Evolutionary conservation across 2,329 filamentous ascomycete genomes (phyloP).

Genomic region (Cytospora schulzeri): DNA sequence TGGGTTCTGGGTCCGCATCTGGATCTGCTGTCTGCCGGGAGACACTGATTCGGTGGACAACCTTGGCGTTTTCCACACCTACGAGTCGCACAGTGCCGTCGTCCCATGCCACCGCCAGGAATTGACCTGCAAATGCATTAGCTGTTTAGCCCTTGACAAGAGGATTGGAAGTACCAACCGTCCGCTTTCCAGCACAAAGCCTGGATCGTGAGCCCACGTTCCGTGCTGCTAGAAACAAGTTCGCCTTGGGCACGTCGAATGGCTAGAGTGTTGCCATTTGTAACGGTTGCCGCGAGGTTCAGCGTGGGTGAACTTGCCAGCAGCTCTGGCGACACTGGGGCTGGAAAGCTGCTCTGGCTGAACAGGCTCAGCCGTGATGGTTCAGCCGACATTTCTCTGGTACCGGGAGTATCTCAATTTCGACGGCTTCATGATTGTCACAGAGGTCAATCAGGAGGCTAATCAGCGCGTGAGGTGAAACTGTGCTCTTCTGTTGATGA

Average conservation of each 20-base stretch:
- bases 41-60: conserved; percentile 70
- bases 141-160: neutral
- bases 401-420: neutral
- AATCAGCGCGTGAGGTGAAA: neutral
- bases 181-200: conserved; percentile 68
- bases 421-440: conserved; percentile 15
- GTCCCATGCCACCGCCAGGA: conserved; percentile 81
- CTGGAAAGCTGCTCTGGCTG: conserved; percentile 60
- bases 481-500: neutral
- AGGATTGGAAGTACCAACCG: conserved; percentile 47
- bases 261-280: conserved; percentile 67
- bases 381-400: conserved; percentile 25
- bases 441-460: neutral
- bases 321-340: conserved; percentile 57
- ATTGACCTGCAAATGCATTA: conserved; percentile 57
- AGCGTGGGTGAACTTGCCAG: conserved; percentile 81
- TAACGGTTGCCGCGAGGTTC: conserved; percentile 77
- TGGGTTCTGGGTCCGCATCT: conserved; percentile 44
- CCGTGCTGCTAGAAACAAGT: conserved; percentile 52
- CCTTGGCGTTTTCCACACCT: conserved; percentile 79
- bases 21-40: conserved; percentile 32
- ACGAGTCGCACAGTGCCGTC: conserved; percentile 78
- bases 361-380: conserved; percentile 46
- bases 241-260: conserved; percentile 82
- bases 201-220: conserved; percentile 46